Conservation (phyloP, 495 filamentous ascomycete species). For the Penicilliopsis zonata region DNA sequence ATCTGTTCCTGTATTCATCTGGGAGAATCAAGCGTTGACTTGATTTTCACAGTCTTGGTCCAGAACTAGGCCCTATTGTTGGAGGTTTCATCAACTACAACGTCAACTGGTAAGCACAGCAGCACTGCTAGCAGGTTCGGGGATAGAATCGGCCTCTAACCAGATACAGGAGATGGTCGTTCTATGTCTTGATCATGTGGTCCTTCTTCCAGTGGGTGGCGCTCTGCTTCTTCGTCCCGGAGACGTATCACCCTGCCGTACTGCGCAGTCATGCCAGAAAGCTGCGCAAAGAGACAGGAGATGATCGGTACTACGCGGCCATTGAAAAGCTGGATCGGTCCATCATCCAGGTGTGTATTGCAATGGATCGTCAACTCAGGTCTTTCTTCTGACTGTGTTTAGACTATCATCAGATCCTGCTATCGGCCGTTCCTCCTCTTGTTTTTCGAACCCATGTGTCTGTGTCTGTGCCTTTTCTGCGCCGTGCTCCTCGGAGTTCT, state of each 20-base stretch:
- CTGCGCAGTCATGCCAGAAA: conserved; percentile 2
- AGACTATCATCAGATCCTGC: conserved; percentile 57
- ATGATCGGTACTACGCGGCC: conserved; percentile 64
- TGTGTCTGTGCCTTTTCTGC: conserved; percentile 74
- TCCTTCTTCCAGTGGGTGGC: conserved; percentile 44
- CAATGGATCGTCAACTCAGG: too few relatives aligned
- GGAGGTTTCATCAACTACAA: neutral
- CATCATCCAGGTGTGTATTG: too few relatives aligned
- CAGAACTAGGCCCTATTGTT: neutral
- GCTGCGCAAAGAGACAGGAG: conserved; percentile 64
- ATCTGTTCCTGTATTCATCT: too few relatives aligned
- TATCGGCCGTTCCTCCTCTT: conserved; percentile 77
- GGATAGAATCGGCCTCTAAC: too few relatives aligned
- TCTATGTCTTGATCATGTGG: conserved; percentile 83
- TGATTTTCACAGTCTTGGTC: neutral
- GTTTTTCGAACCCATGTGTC: conserved; percentile 73
- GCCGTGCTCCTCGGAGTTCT: conserved; percentile 78
- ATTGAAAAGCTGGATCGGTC: conserved; percentile 69
- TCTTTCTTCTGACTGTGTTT: too few relatives aligned
- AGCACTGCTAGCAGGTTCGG: too few relatives aligned
- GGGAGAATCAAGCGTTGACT: neutral
- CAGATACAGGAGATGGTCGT: conserved; percentile 79
- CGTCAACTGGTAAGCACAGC: neutral
- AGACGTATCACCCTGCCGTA: conserved; percentile 67
- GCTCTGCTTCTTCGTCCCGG: conserved; percentile 67